phyloP scores from a whole-genome alignment of 225 moss, liverwort and hornwort species.

The Takakia lepidozioides region DNA sequence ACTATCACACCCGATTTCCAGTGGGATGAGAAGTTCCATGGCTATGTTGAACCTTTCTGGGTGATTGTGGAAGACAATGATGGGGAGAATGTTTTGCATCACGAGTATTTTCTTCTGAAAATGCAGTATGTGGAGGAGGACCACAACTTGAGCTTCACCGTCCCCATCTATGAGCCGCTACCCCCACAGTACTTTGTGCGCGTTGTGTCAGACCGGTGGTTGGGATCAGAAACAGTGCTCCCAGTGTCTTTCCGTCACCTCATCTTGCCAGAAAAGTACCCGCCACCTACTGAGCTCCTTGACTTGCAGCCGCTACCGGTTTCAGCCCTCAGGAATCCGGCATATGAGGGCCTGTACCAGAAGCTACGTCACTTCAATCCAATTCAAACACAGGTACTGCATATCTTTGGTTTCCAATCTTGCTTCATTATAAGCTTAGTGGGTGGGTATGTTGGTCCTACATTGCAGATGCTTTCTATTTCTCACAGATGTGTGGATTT shows the following conservation, averaged over 20 bases:
- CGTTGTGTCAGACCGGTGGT: constrained; percentile 89
- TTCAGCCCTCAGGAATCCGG: constrained; percentile 80
- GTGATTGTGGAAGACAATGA: constrained; percentile 95
- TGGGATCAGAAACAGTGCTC: constrained; percentile 86
- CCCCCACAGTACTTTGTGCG: constrained; percentile 95
- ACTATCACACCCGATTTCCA: constrained; percentile 94
- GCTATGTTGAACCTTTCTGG: constrained; percentile 97
- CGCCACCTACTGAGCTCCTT: constrained; percentile 90
- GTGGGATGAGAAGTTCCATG: constrained; percentile 93
- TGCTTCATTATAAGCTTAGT: no score
- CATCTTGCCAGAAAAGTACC: constrained; percentile 92
- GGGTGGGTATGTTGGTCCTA: no score
- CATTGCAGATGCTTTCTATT: no score
- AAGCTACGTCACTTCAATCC: constrained; percentile 91
- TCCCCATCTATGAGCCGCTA: constrained; percentile 88
- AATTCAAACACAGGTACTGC: constrained; percentile 75
- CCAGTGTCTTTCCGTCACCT: constrained; percentile 93
- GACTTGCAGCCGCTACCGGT: constrained; percentile 94
- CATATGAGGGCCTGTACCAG: constrained; percentile 77
- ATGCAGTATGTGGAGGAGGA: constrained; percentile 97
- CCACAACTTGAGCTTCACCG: constrained; percentile 83
- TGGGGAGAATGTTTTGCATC: constrained; percentile 84
- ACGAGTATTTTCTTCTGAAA: constrained; percentile 91
- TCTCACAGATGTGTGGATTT: no score
- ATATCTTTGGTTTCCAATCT: no score